phyloP scores from a whole-genome alignment of 192 early-diverging fungal genomes.

The Funneliformis mosseae region DNA sequence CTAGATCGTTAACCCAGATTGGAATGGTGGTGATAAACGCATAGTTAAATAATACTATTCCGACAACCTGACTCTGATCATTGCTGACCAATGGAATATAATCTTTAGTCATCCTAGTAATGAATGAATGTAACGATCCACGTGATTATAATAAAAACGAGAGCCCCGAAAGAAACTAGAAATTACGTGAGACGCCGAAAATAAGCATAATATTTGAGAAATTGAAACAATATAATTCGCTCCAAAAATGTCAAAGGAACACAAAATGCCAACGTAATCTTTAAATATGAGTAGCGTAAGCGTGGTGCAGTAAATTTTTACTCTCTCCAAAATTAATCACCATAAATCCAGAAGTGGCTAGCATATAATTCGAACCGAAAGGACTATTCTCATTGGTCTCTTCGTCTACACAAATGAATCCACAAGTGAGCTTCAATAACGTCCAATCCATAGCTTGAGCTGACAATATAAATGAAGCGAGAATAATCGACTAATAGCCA shows the following conservation, averaged over 20 bases:
- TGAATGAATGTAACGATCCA: constrained; percentile 60
- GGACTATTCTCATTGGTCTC: not conserved
- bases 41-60: constrained; percentile 74
- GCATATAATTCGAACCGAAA: not conserved
- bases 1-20: constrained; percentile 64
- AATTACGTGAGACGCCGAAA: too few relatives aligned
- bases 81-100: constrained; percentile 55
- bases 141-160: constrained; percentile 53
- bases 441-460: not conserved
- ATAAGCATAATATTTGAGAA: too few relatives aligned
- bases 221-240: too few relatives aligned
- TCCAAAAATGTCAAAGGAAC: not conserved
- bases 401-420: not conserved
- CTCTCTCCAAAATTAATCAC: not conserved
- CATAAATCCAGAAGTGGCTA: not conserved
- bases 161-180: constrained; percentile 58
- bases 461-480: not conserved
- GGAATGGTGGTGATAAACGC: constrained; percentile 68
- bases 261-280: not conserved
- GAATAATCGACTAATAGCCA: not conserved
- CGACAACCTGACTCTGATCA: constrained; percentile 57
- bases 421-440: not conserved
- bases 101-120: constrained; percentile 47
- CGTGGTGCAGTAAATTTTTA: not conserved
- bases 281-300: not conserved